phyloP scores from a whole-genome alignment of 202 grass and related monocot genomes.

The Musa balbisiana region DNA sequence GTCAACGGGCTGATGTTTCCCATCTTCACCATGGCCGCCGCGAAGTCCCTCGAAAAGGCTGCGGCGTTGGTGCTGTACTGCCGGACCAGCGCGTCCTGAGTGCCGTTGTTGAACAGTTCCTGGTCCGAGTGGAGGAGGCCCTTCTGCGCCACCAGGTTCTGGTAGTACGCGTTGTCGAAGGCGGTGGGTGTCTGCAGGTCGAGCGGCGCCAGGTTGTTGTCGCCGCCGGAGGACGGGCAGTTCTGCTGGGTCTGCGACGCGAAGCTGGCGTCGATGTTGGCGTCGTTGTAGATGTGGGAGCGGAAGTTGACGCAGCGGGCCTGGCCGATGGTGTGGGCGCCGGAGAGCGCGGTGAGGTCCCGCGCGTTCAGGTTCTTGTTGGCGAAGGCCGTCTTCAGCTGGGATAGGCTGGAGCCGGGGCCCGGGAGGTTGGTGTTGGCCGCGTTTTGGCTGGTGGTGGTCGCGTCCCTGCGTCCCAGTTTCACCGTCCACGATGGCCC shows the following conservation, averaged over 20 bases:
- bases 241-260: slow-evolving; percentile 32
- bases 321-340: slow-evolving; percentile 63
- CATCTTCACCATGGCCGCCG: slow-evolving; percentile 10
- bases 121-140: slow-evolving; percentile 57
- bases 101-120: background rate
- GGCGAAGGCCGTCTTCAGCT: slow-evolving; percentile 47
- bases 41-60: background rate
- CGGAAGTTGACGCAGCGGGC: slow-evolving; percentile 57
- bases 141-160: slow-evolving; percentile 35
- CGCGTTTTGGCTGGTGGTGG: slow-evolving; percentile 43
- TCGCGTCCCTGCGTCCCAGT: slow-evolving; percentile 57
- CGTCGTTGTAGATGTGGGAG: slow-evolving; percentile 47
- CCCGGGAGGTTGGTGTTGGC: slow-evolving; percentile 59
- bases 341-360: slow-evolving; percentile 69
- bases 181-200: slow-evolving; percentile 45
- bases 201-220: slow-evolving; percentile 41
- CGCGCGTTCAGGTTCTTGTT: slow-evolving; percentile 33
- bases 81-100: slow-evolving; percentile 2
- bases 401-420: slow-evolving; percentile 39
- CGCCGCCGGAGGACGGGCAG: slow-evolving; percentile 44
- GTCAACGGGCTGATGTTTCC: slow-evolving; percentile 3
- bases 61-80: slow-evolving; percentile 1
- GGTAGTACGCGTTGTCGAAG: slow-evolving; percentile 60
- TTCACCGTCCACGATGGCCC: slow-evolving; percentile 55
- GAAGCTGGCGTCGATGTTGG: slow-evolving; percentile 49